These are phyloP conservation scores for Paracorniculantispora psalliotae DNA, from an alignment of 2,329 filamentous ascomycete genomes.

Conservation along the genomic window DNA sequence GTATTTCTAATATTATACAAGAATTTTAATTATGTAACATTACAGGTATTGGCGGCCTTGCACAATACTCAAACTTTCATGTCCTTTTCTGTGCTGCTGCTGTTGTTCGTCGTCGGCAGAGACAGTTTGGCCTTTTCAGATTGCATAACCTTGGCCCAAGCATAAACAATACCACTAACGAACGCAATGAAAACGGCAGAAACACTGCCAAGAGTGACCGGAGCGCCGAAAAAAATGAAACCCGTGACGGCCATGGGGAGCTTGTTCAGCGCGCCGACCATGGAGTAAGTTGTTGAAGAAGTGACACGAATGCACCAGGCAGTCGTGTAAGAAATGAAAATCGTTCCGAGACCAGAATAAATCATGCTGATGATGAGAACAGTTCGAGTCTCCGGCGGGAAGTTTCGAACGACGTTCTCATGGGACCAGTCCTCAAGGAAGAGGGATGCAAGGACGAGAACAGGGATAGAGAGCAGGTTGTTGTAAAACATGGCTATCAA, in stretches of 20 bases:
- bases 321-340: conserved; percentile 99
- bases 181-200: conserved; percentile 90
- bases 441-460: conserved; percentile 77
- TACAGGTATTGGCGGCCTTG: not conserved
- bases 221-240: conserved; percentile 90
- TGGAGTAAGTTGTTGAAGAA: conserved; percentile 95
- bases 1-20: not conserved
- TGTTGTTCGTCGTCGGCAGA: conserved; percentile 56
- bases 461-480: conserved; percentile 93
- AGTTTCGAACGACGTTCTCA: conserved; percentile 79
- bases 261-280: conserved; percentile 98
- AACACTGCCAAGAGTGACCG: conserved; percentile 86
- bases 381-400: conserved; percentile 76
- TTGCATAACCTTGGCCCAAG: conserved; percentile 61
- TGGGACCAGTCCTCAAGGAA: conserved; percentile 89
- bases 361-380: conserved; percentile 82
- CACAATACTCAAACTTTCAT: conserved; percentile 1
- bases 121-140: conserved; percentile 59
- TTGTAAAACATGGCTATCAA: conserved; percentile 98
- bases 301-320: conserved; percentile 98
- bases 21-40: not conserved
- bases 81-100: not conserved
- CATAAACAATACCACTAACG: conserved; percentile 85
- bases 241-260: conserved; percentile 90
- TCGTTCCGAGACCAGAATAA: conserved; percentile 85